These are phyloP conservation scores for Nosema granulosis DNA, from an alignment of 371 early-diverging fungal genomes.

Conservation along the genomic window DNA sequence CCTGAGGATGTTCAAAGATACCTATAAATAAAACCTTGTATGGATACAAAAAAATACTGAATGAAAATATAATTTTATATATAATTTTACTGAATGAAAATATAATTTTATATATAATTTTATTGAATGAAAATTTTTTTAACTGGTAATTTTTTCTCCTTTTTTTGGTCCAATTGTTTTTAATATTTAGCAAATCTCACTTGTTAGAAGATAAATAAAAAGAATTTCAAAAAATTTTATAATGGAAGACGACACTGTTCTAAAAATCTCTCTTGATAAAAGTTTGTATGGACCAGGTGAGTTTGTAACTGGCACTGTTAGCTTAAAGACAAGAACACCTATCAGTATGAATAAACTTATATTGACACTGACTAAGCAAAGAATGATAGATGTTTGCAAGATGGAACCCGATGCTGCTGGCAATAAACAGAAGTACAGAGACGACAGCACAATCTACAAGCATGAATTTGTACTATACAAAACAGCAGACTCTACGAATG, in stretches of 20 bases:
- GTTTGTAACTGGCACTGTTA: slow-evolving; percentile 17
- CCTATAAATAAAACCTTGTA: no score
- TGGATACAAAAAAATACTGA: no score
- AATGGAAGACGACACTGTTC: slow-evolving; percentile 7
- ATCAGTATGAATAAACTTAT: slow-evolving; percentile 22
- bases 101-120: no score
- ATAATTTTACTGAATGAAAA: no score
- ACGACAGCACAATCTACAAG: not conserved
- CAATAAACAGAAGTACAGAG: not conserved
- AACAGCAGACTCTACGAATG: not conserved
- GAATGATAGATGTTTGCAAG: slow-evolving; percentile 13
- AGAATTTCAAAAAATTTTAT: no score
- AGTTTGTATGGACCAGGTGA: slow-evolving; percentile 18
- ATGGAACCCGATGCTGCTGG: not conserved
- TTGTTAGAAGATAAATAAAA: no score
- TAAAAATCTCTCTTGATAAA: slow-evolving; percentile 25
- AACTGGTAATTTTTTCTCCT: no score
- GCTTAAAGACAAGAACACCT: slow-evolving; percentile 22
- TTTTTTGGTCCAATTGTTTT: no score
- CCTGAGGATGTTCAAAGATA: slow-evolving; percentile 56
- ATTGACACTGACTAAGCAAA: slow-evolving; percentile 8
- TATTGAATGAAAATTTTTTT: no score
- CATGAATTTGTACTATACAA: slow-evolving; percentile 30
- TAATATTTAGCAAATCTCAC: no score
- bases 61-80: no score